phyloP scores from a whole-genome alignment of 192 early-diverging fungal genomes.

The Rhizophlyctis rosea region DNA sequence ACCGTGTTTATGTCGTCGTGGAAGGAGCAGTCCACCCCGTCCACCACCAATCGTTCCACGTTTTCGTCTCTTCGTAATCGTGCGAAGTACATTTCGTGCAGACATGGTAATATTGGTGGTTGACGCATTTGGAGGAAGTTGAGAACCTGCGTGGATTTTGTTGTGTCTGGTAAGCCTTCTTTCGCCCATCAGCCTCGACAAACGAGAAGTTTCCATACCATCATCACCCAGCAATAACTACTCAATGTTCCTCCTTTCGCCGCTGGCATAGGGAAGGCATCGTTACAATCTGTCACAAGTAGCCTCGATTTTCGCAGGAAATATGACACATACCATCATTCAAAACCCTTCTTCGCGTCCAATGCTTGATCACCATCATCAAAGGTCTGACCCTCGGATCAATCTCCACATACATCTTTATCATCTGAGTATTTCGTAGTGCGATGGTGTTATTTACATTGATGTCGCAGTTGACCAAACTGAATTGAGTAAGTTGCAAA shows the following conservation, averaged over 20 bases:
- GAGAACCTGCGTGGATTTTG: constrained; percentile 47
- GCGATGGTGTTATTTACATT: constrained; percentile 93
- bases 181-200: not conserved
- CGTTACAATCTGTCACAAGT: too few species aligned
- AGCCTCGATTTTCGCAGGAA: not conserved
- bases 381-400: constrained; percentile 87
- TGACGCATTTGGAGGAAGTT: constrained; percentile 89
- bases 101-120: constrained; percentile 84
- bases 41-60: constrained; percentile 36
- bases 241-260: constrained; percentile 92
- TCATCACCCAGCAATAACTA: constrained; percentile 92
- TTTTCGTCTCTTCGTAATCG: constrained; percentile 9
- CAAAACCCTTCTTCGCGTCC: constrained; percentile 78
- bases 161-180: not conserved
- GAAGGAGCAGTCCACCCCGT: constrained; percentile 72
- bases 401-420: constrained; percentile 83
- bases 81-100: constrained; percentile 62
- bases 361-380: constrained; percentile 91
- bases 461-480: constrained; percentile 80
- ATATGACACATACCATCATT: constrained; percentile 69
- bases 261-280: constrained; percentile 26
- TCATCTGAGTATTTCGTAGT: constrained; percentile 83
- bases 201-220: constrained; percentile 41
- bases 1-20: constrained; percentile 66
- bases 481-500: constrained; percentile 27